A percentile compares a stretch with the other conserved stretches of the same genome.
phyloP scores from a whole-genome alignment of 208 protist species.

The Wallacemonas rigidus region DNA sequence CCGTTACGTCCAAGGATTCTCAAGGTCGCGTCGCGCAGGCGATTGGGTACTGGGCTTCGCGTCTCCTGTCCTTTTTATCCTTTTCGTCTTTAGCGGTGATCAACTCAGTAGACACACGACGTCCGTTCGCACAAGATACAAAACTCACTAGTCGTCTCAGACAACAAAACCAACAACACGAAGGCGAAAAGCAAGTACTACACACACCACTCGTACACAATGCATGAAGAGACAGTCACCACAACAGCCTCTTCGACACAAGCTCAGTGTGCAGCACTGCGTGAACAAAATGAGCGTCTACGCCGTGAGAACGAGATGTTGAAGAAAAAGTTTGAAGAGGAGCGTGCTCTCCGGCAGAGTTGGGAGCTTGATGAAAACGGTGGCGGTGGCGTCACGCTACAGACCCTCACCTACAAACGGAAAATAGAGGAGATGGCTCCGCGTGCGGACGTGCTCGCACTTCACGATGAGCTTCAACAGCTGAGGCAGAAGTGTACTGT shows the following conservation, averaged over 20 bases:
- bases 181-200: background rate
- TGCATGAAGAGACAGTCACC: background rate
- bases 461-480: constrained; percentile 65
- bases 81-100: no score
- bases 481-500: constrained; percentile 55
- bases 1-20: no score
- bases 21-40: no score
- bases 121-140: no score
- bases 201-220: background rate
- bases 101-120: no score
- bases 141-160: no score
- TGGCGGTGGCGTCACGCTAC: constrained; percentile 29
- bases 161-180: no score
- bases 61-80: no score
- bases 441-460: constrained; percentile 39
- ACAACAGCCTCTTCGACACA: background rate
- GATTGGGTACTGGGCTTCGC: no score
- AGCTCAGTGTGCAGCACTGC: constrained; percentile 33
- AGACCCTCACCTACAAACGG: constrained; percentile 24
- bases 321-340: constrained; percentile 38
- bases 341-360: constrained; percentile 30
- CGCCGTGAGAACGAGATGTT: constrained; percentile 54
- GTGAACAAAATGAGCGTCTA: constrained; percentile 38
- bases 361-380: constrained; percentile 35
- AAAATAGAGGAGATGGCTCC: constrained; percentile 40